Percentiles rank a stretch among this genome's conserved stretches.
These are phyloP conservation scores for Ensete glaucum DNA, from an alignment of 176 grass and related monocot species.

Conservation along the genomic window DNA sequence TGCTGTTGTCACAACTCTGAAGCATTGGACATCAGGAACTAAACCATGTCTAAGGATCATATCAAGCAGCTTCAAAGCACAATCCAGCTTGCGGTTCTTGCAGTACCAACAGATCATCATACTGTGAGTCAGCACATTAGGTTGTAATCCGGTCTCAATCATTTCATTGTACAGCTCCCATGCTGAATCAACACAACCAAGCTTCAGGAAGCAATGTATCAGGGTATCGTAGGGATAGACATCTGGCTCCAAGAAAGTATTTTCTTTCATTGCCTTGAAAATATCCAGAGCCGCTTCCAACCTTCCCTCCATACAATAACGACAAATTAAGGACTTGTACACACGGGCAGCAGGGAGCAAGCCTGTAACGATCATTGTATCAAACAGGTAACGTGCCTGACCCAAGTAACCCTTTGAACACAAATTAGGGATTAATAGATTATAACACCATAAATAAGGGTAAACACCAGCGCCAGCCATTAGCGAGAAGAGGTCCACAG, in stretches of 20 bases:
- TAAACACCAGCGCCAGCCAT: slow-evolving; percentile 8
- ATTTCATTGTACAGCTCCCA: slow-evolving; percentile 16
- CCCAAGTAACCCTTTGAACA: slow-evolving; percentile 13
- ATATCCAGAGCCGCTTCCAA: slow-evolving; percentile 16
- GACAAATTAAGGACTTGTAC: slow-evolving; percentile 9
- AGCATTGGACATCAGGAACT: slow-evolving; percentile 13
- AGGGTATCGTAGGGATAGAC: slow-evolving; percentile 22
- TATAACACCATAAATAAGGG: slow-evolving; percentile 1
- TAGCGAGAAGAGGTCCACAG: slow-evolving; percentile 16
- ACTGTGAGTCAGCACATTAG: slow-evolving; percentile 13
- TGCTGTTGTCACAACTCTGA: neutral
- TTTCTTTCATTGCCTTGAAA: slow-evolving; percentile 16
- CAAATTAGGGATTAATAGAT: slow-evolving; percentile 6
- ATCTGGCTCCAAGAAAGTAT: slow-evolving; percentile 15
- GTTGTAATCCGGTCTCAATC: neutral
- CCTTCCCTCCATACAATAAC: slow-evolving; percentile 18
- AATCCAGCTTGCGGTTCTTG: slow-evolving; percentile 19
- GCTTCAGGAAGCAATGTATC: slow-evolving; percentile 12
- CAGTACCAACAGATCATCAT: slow-evolving; percentile 23
- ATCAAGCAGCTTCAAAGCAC: slow-evolving; percentile 10
- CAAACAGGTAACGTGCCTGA: slow-evolving; percentile 18
- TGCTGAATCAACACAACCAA: slow-evolving; percentile 8
- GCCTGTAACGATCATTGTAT: slow-evolving; percentile 9
- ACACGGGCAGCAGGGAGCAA: neutral
- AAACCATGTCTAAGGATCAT: neutral